Conservation (phyloP, 1,139 yeast genomes). For the Candida dubliniensis region DNA sequence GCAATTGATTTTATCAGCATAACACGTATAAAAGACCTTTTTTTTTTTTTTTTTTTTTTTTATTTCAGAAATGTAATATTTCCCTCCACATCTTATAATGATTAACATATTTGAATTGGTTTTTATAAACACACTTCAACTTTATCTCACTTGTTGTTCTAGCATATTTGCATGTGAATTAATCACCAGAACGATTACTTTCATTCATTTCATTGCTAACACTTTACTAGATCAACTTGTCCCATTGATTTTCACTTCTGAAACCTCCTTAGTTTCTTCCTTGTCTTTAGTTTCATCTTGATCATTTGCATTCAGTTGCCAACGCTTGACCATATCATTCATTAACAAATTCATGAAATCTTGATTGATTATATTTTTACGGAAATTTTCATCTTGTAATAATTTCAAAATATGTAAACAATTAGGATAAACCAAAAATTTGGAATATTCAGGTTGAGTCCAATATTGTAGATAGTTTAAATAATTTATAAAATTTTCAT, state of each 20-base stretch:
- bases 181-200: neutral
- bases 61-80: too few relatives aligned
- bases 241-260: neutral
- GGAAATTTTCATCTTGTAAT: conserved; percentile 55
- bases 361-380: conserved; percentile 53
- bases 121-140: too few relatives aligned
- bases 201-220: neutral
- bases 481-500: conserved; percentile 61
- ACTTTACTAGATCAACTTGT: neutral
- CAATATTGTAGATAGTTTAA: conserved; percentile 72
- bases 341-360: conserved; percentile 60
- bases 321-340: conserved; percentile 76
- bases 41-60: too few relatives aligned
- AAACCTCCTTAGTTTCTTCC: neutral
- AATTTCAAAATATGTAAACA: conserved; percentile 66
- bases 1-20: too few relatives aligned
- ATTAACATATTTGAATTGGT: too few relatives aligned
- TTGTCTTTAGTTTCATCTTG: neutral
- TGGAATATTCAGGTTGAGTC: conserved; percentile 66
- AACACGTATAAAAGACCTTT: too few relatives aligned
- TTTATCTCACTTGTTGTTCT: too few relatives aligned
- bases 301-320: conserved; percentile 39
- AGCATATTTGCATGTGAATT: too few relatives aligned
- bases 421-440: conserved; percentile 69
- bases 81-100: too few relatives aligned